phyloP scores from a whole-genome alignment of 768 basidiomycete species.

The Lentinula edodes region DNA sequence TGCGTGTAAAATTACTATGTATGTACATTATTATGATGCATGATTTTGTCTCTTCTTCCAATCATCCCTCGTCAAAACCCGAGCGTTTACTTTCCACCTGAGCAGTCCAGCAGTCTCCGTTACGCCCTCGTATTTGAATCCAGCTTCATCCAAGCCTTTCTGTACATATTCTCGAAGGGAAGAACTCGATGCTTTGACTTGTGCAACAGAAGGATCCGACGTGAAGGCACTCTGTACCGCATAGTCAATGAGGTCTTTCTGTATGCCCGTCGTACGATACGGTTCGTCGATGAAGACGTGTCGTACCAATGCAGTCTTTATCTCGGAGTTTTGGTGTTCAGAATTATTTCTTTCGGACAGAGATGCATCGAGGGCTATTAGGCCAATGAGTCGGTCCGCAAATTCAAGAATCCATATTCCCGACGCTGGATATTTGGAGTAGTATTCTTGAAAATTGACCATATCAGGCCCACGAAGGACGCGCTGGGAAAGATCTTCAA shows the following conservation, averaged over 20 bases:
- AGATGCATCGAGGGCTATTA: conserved; percentile 67
- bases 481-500: conserved; percentile 50
- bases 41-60: conserved; percentile 33
- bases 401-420: conserved; percentile 70
- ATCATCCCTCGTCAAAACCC: conserved; percentile 35
- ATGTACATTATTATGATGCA: not conserved
- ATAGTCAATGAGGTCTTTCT: conserved; percentile 60
- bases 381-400: conserved; percentile 52
- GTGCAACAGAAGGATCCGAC: conserved; percentile 31
- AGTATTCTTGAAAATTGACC: conserved; percentile 44
- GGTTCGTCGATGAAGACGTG: conserved; percentile 71
- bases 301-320: conserved; percentile 51
- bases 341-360: conserved; percentile 20
- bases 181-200: conserved; percentile 41
- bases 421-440: conserved; percentile 55
- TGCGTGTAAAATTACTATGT: no score
- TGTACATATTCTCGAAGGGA: conserved; percentile 48
- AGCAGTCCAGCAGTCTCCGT: conserved; percentile 46
- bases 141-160: conserved; percentile 36
- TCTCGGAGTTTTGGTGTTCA: conserved; percentile 31
- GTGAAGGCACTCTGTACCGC: conserved; percentile 57
- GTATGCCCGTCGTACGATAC: conserved; percentile 51
- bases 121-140: conserved; percentile 44
- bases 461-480: conserved; percentile 56
- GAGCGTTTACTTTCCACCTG: conserved; percentile 46